phyloP scores from a whole-genome alignment of 768 basidiomycete genomes.

The Boletus huronensis region DNA sequence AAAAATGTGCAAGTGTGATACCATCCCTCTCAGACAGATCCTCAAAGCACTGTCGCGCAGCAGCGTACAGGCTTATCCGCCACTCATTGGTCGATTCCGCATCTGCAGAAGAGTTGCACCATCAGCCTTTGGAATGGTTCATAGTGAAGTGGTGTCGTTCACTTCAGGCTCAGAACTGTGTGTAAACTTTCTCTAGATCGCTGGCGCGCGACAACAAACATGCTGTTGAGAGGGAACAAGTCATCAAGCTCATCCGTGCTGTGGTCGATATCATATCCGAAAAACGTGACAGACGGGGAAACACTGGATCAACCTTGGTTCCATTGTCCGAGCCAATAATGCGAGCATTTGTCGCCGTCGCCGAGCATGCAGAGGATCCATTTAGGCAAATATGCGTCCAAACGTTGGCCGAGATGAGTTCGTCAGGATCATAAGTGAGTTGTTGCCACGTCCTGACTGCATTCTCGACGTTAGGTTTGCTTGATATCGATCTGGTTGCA shows the following conservation, averaged over 20 bases:
- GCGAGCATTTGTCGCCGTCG: slow-evolving; percentile 87
- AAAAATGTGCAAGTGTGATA: slow-evolving; percentile 53
- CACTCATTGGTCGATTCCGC: slow-evolving; percentile 70
- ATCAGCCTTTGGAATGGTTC: slow-evolving; percentile 79
- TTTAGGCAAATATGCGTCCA: slow-evolving; percentile 80
- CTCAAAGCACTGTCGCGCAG: slow-evolving; percentile 71
- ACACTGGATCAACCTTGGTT: slow-evolving; percentile 42
- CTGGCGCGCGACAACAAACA: slow-evolving; percentile 82
- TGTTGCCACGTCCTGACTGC: slow-evolving; percentile 8
- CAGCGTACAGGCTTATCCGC: slow-evolving; percentile 80
- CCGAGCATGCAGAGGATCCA: slow-evolving; percentile 89
- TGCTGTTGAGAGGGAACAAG: slow-evolving; percentile 87
- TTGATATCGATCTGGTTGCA: slow-evolving; percentile 81
- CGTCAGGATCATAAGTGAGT: slow-evolving; percentile 27
- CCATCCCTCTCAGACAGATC: slow-evolving; percentile 74
- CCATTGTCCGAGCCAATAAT: slow-evolving; percentile 74
- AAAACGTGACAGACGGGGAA: slow-evolving; percentile 41
- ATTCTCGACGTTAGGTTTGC: slow-evolving; percentile 55
- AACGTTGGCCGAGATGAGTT: slow-evolving; percentile 87
- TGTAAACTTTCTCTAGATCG: slow-evolving; percentile 47
- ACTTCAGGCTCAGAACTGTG: background rate
- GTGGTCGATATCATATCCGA: slow-evolving; percentile 76
- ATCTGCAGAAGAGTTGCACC: slow-evolving; percentile 62
- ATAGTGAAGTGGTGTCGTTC: slow-evolving; percentile 69
- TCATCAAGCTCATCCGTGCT: slow-evolving; percentile 80